Base-by-base conservation (phyloP, 2,329 filamentous ascomycete genomes). In the Pyrenophora seminiperda region DNA sequence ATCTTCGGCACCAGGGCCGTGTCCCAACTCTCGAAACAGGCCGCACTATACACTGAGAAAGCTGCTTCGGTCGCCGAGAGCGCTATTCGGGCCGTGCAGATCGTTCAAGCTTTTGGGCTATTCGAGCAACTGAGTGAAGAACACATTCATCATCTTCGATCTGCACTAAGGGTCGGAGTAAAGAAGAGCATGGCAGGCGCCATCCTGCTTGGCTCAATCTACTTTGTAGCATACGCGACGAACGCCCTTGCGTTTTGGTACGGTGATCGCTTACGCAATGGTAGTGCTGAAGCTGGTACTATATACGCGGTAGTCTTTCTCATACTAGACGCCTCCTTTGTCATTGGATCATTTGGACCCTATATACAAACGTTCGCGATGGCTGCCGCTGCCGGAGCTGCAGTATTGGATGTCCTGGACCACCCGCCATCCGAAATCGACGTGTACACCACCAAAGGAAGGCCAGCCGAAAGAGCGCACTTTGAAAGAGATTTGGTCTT, bases 271-370 rank as follows among this genome's bases (percentile, higher is more conserved):
- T 44, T 71, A 29, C 60, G 67, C 14, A 19, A 59, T 18, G 61
- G 57, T 13, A 62, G 59, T 48, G 64, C 62, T 2, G 67, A 71
- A 50, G 79, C 79, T 19, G 79, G 80, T 27, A 81, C 79, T 1
- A 76, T 84, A 13, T 87, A 86, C 58, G 85, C 83, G 0, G 84
- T 86, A 22, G 83, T 87, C 10, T 84, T 87, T 44, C 73, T 87
- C 22, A 81, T 87, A 9, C 76, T 87, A 1, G 84, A 87, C 56
- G 83, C 83, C 19, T 84, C 83, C 7, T 81, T 88, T 40, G 79
- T 87, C 27, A 76, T 88, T 18, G 83, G 84, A 22, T 79, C 81
- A 43, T 82, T 87, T 41, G 84, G 83, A 0, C 85, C 85, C 0
- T 79, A 87, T 40, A 71, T 88, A 11, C 83, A 84, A 68, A 79